Percentiles rank a stretch among this genome's conserved stretches.
These are phyloP conservation scores for Chlorella vulgaris DNA, from an alignment of 139 green algal species.

Conservation along the genomic window DNA sequence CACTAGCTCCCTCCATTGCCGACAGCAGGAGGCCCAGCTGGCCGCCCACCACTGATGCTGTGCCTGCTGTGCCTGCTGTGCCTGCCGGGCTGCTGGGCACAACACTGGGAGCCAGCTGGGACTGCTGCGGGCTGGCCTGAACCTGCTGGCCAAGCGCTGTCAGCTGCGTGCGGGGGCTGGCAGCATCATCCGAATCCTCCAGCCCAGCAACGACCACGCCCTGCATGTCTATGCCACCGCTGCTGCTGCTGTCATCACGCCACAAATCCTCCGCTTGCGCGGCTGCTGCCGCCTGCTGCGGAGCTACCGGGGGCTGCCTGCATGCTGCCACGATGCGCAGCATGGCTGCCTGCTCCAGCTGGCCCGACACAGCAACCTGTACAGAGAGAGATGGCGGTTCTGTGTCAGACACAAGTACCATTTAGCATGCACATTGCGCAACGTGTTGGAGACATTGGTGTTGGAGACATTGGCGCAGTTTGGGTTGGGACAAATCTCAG, in stretches of 20 bases:
- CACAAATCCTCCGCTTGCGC: background rate
- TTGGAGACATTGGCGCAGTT: too few species aligned
- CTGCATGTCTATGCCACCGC: background rate
- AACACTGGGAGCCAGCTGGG: background rate
- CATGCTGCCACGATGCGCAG: background rate
- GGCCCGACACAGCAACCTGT: background rate
- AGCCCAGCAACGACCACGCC: too few species aligned
- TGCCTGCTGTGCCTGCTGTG: background rate
- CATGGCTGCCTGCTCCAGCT: background rate
- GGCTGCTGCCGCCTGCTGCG: background rate
- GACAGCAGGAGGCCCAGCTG: background rate
- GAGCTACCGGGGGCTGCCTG: background rate
- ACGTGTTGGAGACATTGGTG: too few species aligned
- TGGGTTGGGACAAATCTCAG: too few species aligned
- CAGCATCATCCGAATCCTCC: too few species aligned
- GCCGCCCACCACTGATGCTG: too few species aligned
- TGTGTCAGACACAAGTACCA: background rate
- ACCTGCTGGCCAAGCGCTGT: background rate
- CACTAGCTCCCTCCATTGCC: background rate
- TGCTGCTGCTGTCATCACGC: background rate
- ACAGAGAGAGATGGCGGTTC: background rate
- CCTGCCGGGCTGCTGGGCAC: background rate
- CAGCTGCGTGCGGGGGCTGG: background rate
- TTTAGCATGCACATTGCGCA: background rate
- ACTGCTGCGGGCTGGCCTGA: background rate